These are phyloP conservation scores for Berkeleyomyces basicola DNA, from an alignment of 2,329 filamentous ascomycete genomes.

Conservation along the genomic window DNA sequence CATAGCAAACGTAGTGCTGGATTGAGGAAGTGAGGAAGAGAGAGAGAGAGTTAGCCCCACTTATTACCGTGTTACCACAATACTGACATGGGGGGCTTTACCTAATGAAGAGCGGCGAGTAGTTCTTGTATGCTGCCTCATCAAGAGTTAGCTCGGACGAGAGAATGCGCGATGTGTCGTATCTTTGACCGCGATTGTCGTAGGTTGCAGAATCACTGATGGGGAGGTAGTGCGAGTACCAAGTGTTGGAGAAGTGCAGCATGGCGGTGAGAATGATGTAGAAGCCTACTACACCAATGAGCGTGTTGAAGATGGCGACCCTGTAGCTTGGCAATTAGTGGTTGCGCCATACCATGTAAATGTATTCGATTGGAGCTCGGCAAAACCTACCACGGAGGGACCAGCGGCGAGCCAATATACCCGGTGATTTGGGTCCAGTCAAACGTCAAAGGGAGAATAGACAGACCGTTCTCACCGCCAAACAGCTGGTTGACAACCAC, in stretches of 20 bases:
- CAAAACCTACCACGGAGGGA: conserved; percentile 45
- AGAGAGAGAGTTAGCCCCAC: not conserved
- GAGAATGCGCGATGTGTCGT: conserved; percentile 49
- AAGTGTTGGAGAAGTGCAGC: conserved; percentile 49
- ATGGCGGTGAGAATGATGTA: conserved; percentile 42
- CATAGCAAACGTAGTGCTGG: conserved; percentile 52
- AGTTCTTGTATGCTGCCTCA: conserved; percentile 44
- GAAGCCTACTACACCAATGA: conserved; percentile 49
- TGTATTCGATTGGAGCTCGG: not conserved
- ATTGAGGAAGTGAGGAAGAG: not conserved
- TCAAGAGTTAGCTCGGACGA: conserved; percentile 46
- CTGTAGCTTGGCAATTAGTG: conserved; percentile 18
- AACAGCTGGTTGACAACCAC: conserved; percentile 56
- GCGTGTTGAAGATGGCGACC: conserved; percentile 57
- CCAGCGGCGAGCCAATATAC: conserved; percentile 49
- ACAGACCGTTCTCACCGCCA: conserved; percentile 50
- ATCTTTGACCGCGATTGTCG: conserved; percentile 48
- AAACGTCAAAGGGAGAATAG: conserved; percentile 54
- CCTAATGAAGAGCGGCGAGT: conserved; percentile 52
- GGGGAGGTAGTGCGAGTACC: conserved; percentile 48
- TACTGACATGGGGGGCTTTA: conserved; percentile 15
- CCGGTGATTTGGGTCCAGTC: conserved; percentile 61
- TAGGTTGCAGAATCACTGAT: conserved; percentile 56
- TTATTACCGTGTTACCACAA: not conserved
- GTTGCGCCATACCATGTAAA: not conserved